Conservation (phyloP, 2,329 filamentous ascomycete species). For the Ascochyta clinopodiicola region DNA sequence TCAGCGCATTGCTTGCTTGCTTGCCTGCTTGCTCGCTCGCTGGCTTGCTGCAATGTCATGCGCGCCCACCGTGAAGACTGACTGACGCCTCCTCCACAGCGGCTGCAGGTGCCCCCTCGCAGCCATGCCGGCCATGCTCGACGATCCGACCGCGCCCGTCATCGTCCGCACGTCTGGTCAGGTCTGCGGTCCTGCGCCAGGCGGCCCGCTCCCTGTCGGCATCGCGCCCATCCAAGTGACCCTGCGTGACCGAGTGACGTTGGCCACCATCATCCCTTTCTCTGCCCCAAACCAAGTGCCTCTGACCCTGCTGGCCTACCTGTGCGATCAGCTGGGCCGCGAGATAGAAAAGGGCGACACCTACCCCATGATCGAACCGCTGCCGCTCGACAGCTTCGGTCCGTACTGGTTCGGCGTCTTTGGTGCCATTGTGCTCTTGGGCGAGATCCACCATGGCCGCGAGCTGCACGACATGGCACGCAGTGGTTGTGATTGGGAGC, state of each 20-base stretch:
- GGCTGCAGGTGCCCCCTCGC: slow-evolving; percentile 14
- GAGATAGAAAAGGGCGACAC: slow-evolving; percentile 93
- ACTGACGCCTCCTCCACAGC: neutral
- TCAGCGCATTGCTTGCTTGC: neutral
- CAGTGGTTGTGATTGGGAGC: slow-evolving; percentile 71
- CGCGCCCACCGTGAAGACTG: neutral
- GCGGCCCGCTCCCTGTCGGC: slow-evolving; percentile 69
- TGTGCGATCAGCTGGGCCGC: slow-evolving; percentile 83
- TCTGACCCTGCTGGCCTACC: slow-evolving; percentile 73
- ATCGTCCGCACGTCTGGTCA: slow-evolving; percentile 74
- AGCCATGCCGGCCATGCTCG: slow-evolving; percentile 78
- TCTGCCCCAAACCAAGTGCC: slow-evolving; percentile 80
- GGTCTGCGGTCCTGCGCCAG: slow-evolving; percentile 67
- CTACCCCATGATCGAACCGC: slow-evolving; percentile 82
- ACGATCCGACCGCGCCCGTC: slow-evolving; percentile 74
- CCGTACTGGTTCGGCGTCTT: slow-evolving; percentile 93
- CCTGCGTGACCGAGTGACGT: slow-evolving; percentile 81
- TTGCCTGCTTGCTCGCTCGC: neutral
- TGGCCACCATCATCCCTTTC: slow-evolving; percentile 84
- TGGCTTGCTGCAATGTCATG: neutral
- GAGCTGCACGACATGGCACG: slow-evolving; percentile 57
- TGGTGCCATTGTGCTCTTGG: slow-evolving; percentile 84
- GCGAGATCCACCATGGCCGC: slow-evolving; percentile 66
- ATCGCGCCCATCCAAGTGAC: slow-evolving; percentile 80
- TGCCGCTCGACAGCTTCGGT: slow-evolving; percentile 77